A percentile compares a stretch with the other conserved stretches of the same genome.
Conservation (phyloP, 2,329 filamentous ascomycete species). For the Paecilomyces sp. region DNA sequence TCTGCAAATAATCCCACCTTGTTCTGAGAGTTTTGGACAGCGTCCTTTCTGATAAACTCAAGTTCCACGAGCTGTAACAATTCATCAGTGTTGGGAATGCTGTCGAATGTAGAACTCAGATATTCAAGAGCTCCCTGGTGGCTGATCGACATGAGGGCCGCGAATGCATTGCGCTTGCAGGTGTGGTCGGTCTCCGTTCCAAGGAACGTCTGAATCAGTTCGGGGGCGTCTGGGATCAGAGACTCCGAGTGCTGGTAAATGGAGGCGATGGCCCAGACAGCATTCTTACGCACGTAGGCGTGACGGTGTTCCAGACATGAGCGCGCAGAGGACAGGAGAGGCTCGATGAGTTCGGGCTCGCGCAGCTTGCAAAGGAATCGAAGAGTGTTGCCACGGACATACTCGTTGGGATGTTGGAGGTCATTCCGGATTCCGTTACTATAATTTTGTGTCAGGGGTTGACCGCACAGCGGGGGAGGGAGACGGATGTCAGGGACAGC, state of each 20-base stretch:
- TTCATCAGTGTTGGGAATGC: slow-evolving; percentile 89
- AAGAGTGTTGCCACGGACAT: slow-evolving; percentile 94
- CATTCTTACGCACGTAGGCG: slow-evolving; percentile 96
- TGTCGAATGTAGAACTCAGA: slow-evolving; percentile 81
- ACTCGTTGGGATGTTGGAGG: slow-evolving; percentile 95
- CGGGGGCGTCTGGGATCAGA: slow-evolving; percentile 90
- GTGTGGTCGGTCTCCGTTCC: slow-evolving; percentile 87
- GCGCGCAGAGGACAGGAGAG: slow-evolving; percentile 83
- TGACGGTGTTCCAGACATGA: slow-evolving; percentile 93
- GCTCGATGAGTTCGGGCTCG: slow-evolving; percentile 92
- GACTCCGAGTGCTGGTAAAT: slow-evolving; percentile 87
- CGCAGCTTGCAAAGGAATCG: slow-evolving; percentile 95
- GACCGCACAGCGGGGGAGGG: not conserved
- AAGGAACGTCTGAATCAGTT: slow-evolving; percentile 83
- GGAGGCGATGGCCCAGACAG: slow-evolving; percentile 87
- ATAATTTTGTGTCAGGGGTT: slow-evolving; percentile 4
- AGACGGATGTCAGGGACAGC: slow-evolving; percentile 10
- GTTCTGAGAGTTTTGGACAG: slow-evolving; percentile 87
- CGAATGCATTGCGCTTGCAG: slow-evolving; percentile 97
- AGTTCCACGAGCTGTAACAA: slow-evolving; percentile 87
- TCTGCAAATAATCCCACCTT: slow-evolving; percentile 53
- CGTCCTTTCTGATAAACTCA: slow-evolving; percentile 96
- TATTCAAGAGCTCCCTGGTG: slow-evolving; percentile 89
- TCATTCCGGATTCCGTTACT: slow-evolving; percentile 98
- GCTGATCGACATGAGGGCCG: slow-evolving; percentile 80